A percentile compares a stretch with the other conserved stretches of the same genome.
phyloP scores from a whole-genome alignment of 768 basidiomycete species.

The Hortiboletus flavorubellus region DNA sequence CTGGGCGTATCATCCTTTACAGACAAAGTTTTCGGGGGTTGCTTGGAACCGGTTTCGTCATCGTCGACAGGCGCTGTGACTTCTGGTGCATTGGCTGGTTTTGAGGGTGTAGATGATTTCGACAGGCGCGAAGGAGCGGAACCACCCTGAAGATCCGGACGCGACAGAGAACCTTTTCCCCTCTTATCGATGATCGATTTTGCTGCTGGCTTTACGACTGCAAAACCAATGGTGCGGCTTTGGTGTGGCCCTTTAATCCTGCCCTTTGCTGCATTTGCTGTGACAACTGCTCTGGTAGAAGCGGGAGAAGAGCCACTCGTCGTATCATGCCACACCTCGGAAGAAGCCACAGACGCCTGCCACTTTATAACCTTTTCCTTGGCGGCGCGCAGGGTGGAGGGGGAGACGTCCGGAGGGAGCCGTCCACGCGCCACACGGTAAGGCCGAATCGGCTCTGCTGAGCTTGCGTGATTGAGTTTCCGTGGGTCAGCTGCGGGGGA shows the following conservation, averaged over 20 bases:
- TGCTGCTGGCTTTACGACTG: constrained; percentile 40
- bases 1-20: constrained; percentile 13
- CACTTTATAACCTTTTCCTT: constrained; percentile 36
- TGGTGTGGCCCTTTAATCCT: constrained; percentile 17
- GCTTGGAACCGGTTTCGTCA: constrained; percentile 1
- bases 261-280: constrained; percentile 9
- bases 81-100: not conserved
- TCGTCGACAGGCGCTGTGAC: not conserved
- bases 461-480: not conserved
- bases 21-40: not conserved
- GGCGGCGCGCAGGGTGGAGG: constrained; percentile 26
- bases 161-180: constrained; percentile 6
- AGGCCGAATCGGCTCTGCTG: not conserved
- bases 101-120: constrained; percentile 13
- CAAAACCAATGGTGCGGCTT: constrained; percentile 37
- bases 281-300: constrained; percentile 4
- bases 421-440: constrained; percentile 2
- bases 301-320: not conserved
- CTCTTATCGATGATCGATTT: constrained; percentile 24
- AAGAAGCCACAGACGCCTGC: constrained; percentile 30
- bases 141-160: not conserved
- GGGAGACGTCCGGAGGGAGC: constrained; percentile 18
- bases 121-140: constrained; percentile 10
- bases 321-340: constrained; percentile 15
- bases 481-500: constrained; percentile 6